These are phyloP conservation scores for Solanum gandarillasii DNA, from an alignment of 257 asterid species.

Conservation along the genomic window DNA sequence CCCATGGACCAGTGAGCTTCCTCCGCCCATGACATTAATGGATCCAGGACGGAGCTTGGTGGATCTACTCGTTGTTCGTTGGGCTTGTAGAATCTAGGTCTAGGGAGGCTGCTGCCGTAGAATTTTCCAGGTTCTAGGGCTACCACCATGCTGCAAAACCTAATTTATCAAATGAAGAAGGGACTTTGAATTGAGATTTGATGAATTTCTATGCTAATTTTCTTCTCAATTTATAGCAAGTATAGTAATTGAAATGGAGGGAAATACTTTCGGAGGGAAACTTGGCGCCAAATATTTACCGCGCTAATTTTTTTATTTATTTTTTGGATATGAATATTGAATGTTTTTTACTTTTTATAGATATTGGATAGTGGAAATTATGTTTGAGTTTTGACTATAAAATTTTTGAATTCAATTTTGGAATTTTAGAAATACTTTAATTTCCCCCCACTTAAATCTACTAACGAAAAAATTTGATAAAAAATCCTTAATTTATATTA, in stretches of 20 bases:
- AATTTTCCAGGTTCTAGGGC: constrained; percentile 73
- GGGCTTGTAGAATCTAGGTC: constrained; percentile 54
- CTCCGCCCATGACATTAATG: constrained; percentile 68
- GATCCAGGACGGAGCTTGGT: constrained; percentile 49
- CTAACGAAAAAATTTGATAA: not conserved
- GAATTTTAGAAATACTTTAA: not conserved
- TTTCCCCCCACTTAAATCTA: not conserved
- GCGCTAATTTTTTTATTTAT: not conserved
- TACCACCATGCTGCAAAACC: constrained; percentile 37
- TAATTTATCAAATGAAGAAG: not conserved
- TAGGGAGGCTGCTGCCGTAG: constrained; percentile 89
- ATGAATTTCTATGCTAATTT: not conserved
- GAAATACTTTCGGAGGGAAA: not conserved
- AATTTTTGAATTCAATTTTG: not conserved
- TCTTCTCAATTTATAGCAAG: not conserved
- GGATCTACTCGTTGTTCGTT: constrained; percentile 58
- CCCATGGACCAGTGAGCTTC: constrained; percentile 99
- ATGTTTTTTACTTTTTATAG: not conserved
- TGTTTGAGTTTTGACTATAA: not conserved
- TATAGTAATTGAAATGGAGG: not conserved
- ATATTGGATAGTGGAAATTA: not conserved
- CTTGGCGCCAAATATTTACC: not conserved
- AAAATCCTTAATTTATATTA: too few relatives aligned
- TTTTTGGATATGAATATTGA: too few relatives aligned
- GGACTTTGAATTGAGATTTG: not conserved